Evolutionary conservation across 495 filamentous ascomycete genomes (phyloP).

Genomic region (Neurospora sp.): DNA sequence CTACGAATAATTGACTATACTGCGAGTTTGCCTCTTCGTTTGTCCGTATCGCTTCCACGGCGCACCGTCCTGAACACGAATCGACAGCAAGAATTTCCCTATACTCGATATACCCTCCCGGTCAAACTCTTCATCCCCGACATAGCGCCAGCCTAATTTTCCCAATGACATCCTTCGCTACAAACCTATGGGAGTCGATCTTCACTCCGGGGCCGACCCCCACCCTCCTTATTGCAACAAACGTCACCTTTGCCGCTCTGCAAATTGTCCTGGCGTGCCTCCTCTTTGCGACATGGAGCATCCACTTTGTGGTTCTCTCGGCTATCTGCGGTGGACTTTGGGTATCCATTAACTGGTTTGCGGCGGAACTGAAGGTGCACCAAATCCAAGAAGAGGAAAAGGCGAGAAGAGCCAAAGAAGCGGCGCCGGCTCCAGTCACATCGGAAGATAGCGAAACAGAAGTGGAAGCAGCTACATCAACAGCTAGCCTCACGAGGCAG

Average conservation of each 20-base stretch:
- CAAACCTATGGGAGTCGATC: conserved; percentile 79
- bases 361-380: conserved; percentile 59
- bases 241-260: conserved; percentile 75
- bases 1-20: background rate
- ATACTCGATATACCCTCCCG: background rate
- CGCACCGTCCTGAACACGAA: background rate
- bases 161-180: conserved; percentile 68
- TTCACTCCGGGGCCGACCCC: conserved; percentile 85
- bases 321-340: conserved; percentile 71
- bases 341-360: conserved; percentile 96
- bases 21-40: background rate
- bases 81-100: background rate
- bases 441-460: conserved; percentile 41
- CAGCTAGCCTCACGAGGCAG: conserved; percentile 15
- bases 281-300: conserved; percentile 69
- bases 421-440: conserved; percentile 11
- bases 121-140: background rate
- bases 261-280: conserved; percentile 69
- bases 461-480: conserved; percentile 32
- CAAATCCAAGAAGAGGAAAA: conserved; percentile 55
- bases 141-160: conserved; percentile 8
- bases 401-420: conserved; percentile 30
- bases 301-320: conserved; percentile 80
- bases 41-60: background rate
- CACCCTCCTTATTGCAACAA: conserved; percentile 81